These are phyloP conservation scores for Voacanga thouarsii DNA, from an alignment of 257 asterid genomes.

Conservation along the genomic window DNA sequence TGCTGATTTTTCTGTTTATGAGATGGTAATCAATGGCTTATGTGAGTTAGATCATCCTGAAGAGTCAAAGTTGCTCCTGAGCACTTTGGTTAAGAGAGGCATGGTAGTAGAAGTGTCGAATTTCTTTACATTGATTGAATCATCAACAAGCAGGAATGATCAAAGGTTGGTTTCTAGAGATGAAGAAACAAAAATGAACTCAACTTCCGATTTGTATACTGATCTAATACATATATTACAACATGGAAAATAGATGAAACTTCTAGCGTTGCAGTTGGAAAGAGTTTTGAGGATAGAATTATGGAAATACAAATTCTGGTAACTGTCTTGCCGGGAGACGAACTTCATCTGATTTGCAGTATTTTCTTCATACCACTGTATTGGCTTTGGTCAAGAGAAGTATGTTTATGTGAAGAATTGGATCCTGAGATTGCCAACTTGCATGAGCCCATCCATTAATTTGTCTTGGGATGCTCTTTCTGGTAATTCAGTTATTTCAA, in stretches of 20 bases:
- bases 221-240: slow-evolving; percentile 21
- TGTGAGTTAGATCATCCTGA: slow-evolving; percentile 19
- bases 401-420: neutral
- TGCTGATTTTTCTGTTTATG: slow-evolving; percentile 15
- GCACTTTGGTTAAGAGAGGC: slow-evolving; percentile 32
- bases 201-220: slow-evolving; percentile 19
- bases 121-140: slow-evolving; percentile 15
- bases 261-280: neutral
- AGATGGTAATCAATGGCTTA: slow-evolving; percentile 24
- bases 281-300: neutral
- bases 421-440: neutral
- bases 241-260: slow-evolving; percentile 11
- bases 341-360: neutral
- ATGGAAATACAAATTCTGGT: neutral
- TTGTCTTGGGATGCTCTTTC: neutral
- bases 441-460: neutral
- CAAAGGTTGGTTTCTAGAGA: slow-evolving; percentile 7
- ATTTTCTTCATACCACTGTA: neutral
- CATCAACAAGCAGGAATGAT: slow-evolving; percentile 5
- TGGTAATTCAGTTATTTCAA: neutral
- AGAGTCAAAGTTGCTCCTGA: slow-evolving; percentile 23
- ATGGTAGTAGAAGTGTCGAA: slow-evolving; percentile 11
- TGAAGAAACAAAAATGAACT: slow-evolving; percentile 7
- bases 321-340: neutral
- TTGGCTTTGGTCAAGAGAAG: neutral